phyloP scores from a whole-genome alignment of 2,329 filamentous ascomycete species.

The Aurifilum marmelostoma region DNA sequence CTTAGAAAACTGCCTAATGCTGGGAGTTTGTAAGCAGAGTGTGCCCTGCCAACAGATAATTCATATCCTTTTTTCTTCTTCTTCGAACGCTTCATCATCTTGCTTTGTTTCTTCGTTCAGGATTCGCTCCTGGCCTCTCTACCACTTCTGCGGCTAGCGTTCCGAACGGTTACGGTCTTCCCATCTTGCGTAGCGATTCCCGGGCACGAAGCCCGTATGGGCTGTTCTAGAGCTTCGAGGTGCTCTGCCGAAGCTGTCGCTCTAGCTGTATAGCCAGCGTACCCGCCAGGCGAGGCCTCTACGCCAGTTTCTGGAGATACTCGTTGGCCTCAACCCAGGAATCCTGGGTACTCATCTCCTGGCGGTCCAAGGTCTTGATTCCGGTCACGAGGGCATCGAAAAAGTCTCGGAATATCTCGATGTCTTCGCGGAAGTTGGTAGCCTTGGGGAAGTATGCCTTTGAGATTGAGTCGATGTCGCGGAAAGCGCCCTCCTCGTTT shows the following conservation, averaged over 20 bases:
- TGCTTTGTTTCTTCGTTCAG: neutral
- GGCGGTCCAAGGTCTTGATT: slow-evolving; percentile 55
- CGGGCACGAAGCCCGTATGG: neutral
- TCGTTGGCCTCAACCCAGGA: slow-evolving; percentile 59
- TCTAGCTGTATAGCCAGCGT: neutral
- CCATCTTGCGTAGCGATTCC: neutral
- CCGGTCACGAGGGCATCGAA: slow-evolving; percentile 61
- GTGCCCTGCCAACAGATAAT: slow-evolving; percentile 5
- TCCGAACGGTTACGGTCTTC: neutral
- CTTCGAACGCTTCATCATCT: neutral
- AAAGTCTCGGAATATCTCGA: slow-evolving; percentile 60
- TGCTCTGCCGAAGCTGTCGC: neutral
- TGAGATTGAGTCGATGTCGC: slow-evolving; percentile 35
- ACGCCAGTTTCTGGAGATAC: slow-evolving; percentile 51
- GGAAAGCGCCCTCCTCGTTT: slow-evolving; percentile 31
- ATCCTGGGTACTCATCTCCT: slow-evolving; percentile 53
- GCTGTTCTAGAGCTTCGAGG: neutral
- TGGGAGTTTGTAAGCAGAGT: neutral
- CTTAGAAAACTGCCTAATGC: neutral
- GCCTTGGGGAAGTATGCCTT: slow-evolving; percentile 55
- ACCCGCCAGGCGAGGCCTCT: slow-evolving; percentile 13
- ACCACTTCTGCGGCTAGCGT: neutral
- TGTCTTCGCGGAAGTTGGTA: slow-evolving; percentile 61
- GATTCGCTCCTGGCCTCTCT: neutral
- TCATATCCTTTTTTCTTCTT: no score